phyloP scores from a whole-genome alignment of 768 basidiomycete species.

The Pulveroboletus sp. region DNA sequence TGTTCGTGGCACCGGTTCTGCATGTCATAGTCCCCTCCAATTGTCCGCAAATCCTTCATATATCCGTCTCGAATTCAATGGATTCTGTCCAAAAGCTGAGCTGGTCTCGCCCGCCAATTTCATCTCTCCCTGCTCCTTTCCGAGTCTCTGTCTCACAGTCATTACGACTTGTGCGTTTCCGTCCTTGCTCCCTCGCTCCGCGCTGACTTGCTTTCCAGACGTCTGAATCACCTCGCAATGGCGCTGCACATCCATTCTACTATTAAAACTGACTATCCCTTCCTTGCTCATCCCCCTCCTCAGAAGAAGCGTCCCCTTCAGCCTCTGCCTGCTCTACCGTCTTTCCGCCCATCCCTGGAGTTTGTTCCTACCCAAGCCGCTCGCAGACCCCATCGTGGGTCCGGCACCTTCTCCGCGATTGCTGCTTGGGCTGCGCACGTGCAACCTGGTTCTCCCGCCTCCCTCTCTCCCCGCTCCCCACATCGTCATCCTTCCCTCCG shows the following conservation, averaged over 20 bases:
- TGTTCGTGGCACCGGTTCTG: constrained; percentile 13
- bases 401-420: constrained; percentile 47
- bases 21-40: neutral
- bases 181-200: neutral
- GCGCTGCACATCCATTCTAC: neutral
- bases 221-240: constrained; percentile 12
- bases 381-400: constrained; percentile 27
- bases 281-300: constrained; percentile 39
- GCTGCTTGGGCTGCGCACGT: constrained; percentile 30
- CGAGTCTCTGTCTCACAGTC: neutral
- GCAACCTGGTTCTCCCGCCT: too few species aligned
- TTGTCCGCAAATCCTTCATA: constrained; percentile 21
- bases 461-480: constrained; percentile 25
- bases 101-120: constrained; percentile 13
- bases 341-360: neutral
- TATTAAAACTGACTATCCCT: constrained; percentile 32
- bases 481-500: constrained; percentile 32
- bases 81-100: constrained; percentile 7
- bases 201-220: constrained; percentile 8
- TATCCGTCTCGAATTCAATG: constrained; percentile 1
- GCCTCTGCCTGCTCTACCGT: constrained; percentile 27
- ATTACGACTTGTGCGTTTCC: neutral
- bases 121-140: neutral
- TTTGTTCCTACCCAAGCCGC: constrained; percentile 15
- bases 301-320: constrained; percentile 31